Percentiles rank a stretch among this genome's conserved stretches.
These are phyloP conservation scores for Colletotrichum sp. DNA, from an alignment of 2,329 filamentous ascomycete genomes.

Conservation along the genomic window DNA sequence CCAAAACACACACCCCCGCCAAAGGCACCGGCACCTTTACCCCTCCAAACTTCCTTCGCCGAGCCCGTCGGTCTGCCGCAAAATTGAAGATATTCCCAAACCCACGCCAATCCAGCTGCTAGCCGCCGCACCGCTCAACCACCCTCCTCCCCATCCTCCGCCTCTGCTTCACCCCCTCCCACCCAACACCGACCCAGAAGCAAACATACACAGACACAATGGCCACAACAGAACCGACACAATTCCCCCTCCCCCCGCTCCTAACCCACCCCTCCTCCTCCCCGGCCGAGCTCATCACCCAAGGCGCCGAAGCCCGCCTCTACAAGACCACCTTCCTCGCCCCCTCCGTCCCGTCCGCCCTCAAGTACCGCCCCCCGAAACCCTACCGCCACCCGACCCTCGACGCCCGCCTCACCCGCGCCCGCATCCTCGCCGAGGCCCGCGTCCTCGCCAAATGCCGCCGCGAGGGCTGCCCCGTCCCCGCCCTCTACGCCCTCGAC, in stretches of 20 bases:
- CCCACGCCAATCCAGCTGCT: background rate
- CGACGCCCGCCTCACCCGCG: constrained; percentile 83
- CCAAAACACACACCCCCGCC: background rate
- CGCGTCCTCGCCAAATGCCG: constrained; percentile 81
- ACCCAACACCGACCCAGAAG: background rate
- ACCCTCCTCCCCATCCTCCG: background rate
- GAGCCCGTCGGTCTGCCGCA: background rate
- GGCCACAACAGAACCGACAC: background rate
- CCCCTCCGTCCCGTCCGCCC: constrained; percentile 70
- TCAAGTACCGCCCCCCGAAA: constrained; percentile 92
- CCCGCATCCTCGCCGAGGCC: constrained; percentile 88
- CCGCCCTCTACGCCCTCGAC: constrained; percentile 75
- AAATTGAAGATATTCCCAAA: constrained; percentile 18
- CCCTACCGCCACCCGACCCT: constrained; percentile 90
- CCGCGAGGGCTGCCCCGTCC: constrained; percentile 80
- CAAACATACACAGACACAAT: background rate
- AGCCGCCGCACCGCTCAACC: background rate
- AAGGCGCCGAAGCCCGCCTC: constrained; percentile 94
- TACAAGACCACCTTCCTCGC: constrained; percentile 84
- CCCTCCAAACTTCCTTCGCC: background rate
- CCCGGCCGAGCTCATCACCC: constrained; percentile 75
- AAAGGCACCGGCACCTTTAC: background rate
- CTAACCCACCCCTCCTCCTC: constrained; percentile 66
- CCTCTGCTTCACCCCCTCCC: no score
- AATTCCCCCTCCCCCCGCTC: constrained; percentile 63